Base-by-base conservation (phyloP, 192 early-diverging fungal genomes). In the Rhizoclosmatium sp. region DNA sequence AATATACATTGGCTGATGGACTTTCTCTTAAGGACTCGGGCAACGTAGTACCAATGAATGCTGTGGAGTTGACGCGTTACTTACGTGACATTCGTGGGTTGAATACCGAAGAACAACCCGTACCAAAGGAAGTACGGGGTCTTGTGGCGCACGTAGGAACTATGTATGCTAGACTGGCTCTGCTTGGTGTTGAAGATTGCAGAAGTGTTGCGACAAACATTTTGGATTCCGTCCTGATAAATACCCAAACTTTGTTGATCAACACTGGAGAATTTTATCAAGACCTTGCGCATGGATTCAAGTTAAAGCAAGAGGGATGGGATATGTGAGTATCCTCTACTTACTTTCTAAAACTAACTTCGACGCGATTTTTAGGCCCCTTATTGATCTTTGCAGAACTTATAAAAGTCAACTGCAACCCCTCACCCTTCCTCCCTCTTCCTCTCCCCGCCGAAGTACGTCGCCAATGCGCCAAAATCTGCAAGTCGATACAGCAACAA, bases 11-110 rank as follows among this genome's bases (percentile, higher is more conserved):
- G 31, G 0, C 31, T 31, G 31, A 31, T 31, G 31, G 31, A 31
- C 31, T 31, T 31, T 31, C 31, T 31, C 31, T 56, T n/a, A 56
- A n/a, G 54, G 9, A n/a, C 10, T 56, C 19, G 54, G 54, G 54
- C 10, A 56, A 56, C 9, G 54, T 56, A 56, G 9, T n/a, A 54
- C 51, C 51, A 12, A 62, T 62, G 60, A 23, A 40, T 23, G 9
- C 60, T 40, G 60, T 19, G 14, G 14, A 62, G 7, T 7, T 62
- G 23, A 62, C 60, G 60, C 7, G 21, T 7, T 62, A 62, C 23
- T 62, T 62, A 40, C 19, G 60, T 5, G 60, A 62, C 23, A 62
- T 62, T 62, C 60, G 60, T 21, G 16, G 51, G 51, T 54, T 54
- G 9, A 54, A 12, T 54, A 54, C 16, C 51, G 9, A 54, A 31